Base-by-base conservation (phyloP, 1,284 basidiomycete species). In the Ceratobasidium sp. region DNA sequence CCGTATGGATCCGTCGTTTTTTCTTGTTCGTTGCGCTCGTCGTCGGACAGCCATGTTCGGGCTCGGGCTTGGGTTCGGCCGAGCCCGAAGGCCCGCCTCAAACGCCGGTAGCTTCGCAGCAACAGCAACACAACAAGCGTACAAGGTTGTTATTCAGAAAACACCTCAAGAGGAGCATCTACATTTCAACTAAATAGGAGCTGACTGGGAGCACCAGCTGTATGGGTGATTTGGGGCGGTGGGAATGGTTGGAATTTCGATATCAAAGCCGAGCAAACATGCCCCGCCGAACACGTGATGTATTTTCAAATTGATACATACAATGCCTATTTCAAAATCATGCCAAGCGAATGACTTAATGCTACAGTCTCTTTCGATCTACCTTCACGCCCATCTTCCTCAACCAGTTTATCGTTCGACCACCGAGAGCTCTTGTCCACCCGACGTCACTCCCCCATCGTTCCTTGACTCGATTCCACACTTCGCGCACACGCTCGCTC, bases 361-460 rank as follows among this genome's bases (percentile, higher is more conserved):
- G 6, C 28, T 61, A 63, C 46, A 63, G 20, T 33, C 70, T 42
- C 40, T 23, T 26, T 23, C 46, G 42, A 28, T 73, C 64, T 33
- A 67, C 53, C 28, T 77, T 68, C 18, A 77, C 75, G 3, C 75
- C 75, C 75, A 67, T 77, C 63, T 44, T 77, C 15, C 64, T 58
- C 75, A 77, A 44, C 75, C 75, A 77, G 6, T 58, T 44, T 39
- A 53, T 64, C 23, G 64, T 77, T 42, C 75, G 51, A 15, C 64
- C 64, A 18, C 75, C 75, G 23, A 77, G 63, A 49, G 75, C 75
- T 33, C 55, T 77, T 39, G 49, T 49, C 75, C 75, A 77, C 26
- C 75, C 64, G 2, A 77, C 40, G 49, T 77, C 75, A 20, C 40
- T 64, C 20, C 75, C 75, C 75, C 75, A 77, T 42, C 75, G 51